Percentiles rank a stretch among this genome's conserved stretches.
Evolutionary conservation across 257 asterid species (phyloP).

Genomic region (Solanum lycopersicoides): DNA sequence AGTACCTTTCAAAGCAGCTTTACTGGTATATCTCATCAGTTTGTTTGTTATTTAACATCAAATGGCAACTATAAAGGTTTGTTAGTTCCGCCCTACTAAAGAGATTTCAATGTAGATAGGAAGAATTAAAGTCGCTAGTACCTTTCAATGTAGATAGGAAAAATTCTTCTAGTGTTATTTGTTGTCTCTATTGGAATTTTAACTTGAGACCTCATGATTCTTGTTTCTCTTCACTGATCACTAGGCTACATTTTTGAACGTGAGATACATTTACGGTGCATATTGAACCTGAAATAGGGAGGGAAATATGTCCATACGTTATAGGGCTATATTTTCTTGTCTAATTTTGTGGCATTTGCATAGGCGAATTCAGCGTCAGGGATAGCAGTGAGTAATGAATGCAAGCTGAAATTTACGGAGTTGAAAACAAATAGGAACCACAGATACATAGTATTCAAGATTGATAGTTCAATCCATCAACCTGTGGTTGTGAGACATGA

Average conservation of each 20-base stretch:
- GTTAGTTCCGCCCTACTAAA: background rate
- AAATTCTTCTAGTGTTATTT: background rate
- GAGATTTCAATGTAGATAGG: background rate
- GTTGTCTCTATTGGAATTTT: background rate
- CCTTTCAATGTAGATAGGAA: too few relatives aligned
- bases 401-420: background rate
- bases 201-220: background rate
- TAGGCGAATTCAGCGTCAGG: background rate
- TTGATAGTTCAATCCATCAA: background rate
- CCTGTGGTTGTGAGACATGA: background rate
- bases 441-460: background rate
- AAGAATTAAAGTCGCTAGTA: too few relatives aligned
- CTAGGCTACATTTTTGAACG: too few relatives aligned
- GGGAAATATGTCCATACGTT: background rate
- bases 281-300: background rate
- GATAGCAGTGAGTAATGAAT: background rate
- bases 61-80: too few relatives aligned
- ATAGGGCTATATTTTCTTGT: background rate
- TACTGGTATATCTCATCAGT: too few relatives aligned
- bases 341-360: background rate
- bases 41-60: too few relatives aligned
- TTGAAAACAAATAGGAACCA: background rate
- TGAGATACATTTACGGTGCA: background rate
- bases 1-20: too few relatives aligned
- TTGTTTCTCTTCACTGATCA: background rate